A percentile compares a stretch with the other conserved stretches of the same genome.
Conservation (phyloP, 768 basidiomycete genomes). For the Strobilomyces echinocephalus region DNA sequence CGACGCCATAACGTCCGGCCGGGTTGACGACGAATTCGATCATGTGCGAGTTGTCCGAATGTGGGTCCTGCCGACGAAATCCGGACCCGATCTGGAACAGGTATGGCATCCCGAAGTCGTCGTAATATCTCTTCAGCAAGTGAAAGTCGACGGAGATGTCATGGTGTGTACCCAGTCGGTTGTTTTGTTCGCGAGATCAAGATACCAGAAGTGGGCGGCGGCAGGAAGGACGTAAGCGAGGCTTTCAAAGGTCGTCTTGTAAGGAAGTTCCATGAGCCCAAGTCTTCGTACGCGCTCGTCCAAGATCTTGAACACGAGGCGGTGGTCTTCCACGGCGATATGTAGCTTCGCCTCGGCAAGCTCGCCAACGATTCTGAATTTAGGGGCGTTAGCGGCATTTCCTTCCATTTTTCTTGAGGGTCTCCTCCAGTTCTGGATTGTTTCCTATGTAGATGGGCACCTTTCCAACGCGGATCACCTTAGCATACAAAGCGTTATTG, state of each 20-base stretch:
- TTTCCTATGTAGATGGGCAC: too few species aligned
- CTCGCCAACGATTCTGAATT: background rate
- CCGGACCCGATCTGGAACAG: background rate
- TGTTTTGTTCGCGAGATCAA: background rate
- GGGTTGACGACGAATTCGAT: slow-evolving; percentile 15
- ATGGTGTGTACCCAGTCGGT: background rate
- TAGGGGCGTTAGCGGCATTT: background rate
- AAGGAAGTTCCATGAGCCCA: background rate
- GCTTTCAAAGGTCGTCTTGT: background rate
- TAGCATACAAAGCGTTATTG: background rate
- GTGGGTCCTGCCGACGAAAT: slow-evolving; percentile 1
- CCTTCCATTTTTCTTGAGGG: background rate
- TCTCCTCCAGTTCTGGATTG: background rate
- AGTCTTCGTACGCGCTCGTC: background rate
- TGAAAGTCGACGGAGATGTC: slow-evolving; percentile 12
- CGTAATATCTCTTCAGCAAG: background rate
- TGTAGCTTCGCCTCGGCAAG: slow-evolving; percentile 1
- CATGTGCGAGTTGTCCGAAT: background rate
- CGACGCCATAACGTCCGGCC: slow-evolving; percentile 30
- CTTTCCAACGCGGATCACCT: background rate
- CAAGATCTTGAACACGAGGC: background rate
- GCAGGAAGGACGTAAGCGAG: background rate
- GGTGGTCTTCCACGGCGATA: background rate
- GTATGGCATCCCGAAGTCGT: background rate
- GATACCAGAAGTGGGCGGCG: slow-evolving; percentile 13